Conservation (phyloP, 495 filamentous ascomycete species). For the Daldinia decipiens region DNA sequence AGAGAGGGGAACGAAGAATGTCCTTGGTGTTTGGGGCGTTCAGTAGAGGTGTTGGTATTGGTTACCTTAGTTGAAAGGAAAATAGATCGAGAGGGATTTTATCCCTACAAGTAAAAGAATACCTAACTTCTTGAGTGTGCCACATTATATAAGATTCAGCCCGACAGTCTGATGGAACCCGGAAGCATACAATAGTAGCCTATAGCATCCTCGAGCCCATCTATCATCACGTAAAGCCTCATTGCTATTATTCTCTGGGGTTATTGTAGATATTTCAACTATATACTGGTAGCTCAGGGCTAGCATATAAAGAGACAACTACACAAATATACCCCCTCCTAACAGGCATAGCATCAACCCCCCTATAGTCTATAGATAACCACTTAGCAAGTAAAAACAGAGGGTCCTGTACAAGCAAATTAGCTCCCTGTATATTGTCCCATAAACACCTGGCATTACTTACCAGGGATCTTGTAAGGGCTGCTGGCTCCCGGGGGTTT, state of each 20-base stretch:
- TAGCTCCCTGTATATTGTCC: neutral
- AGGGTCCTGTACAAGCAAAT: constrained; percentile 15
- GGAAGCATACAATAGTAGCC: too few species aligned
- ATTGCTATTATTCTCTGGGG: too few species aligned
- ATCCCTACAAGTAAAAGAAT: neutral
- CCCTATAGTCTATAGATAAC: neutral
- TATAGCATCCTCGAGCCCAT: too few species aligned
- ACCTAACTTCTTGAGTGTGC: neutral
- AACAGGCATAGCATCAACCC: neutral
- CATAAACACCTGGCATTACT: neutral
- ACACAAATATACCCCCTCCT: too few species aligned
- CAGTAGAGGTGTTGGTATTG: neutral
- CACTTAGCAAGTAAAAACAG: constrained; percentile 32
- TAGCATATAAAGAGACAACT: too few species aligned
- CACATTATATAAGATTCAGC: too few species aligned
- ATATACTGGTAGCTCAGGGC: too few species aligned
- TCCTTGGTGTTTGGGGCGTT: constrained; percentile 46
- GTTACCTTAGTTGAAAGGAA: too few species aligned
- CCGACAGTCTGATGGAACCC: too few species aligned
- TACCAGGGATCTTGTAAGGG: constrained; percentile 52
- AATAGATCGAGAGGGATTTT: too few species aligned
- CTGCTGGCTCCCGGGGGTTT: constrained; percentile 40
- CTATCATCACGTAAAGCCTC: too few species aligned
- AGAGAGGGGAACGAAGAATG: constrained; percentile 21
- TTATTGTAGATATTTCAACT: too few species aligned